Base-by-base conservation (phyloP, 805 yeast genomes). In the Starmerella bombi region DNA sequence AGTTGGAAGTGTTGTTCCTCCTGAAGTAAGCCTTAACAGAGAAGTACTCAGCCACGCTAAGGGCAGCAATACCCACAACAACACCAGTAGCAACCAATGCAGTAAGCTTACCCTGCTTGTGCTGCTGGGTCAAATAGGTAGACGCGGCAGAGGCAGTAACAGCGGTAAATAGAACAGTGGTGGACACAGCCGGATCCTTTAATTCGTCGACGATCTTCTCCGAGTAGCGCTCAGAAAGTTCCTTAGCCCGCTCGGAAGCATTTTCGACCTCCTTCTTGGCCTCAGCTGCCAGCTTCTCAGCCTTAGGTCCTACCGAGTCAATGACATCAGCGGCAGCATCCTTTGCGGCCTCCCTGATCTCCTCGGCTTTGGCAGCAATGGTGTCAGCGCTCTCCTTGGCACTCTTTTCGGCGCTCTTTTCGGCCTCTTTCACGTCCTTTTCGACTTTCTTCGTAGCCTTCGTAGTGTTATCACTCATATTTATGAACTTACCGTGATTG, bases 81-180 rank as follows among this genome's bases (percentile, higher is more conserved):
- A 53, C 57, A 17, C 54, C 55, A 20, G 42, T 41, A 8, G 54
- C 44, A 3, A 49, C 43, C 28, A 50, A 34, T 3, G 47, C 41
- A 3, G 49, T 45, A 21, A 51, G 44, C 36, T 42, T 51, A 17
- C 55, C 57, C 37, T 45, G 51, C 41, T 46, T 47, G 47, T 51
- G 53, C 51, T 53, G 57, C 42, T 53, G 54, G 31, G 52, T 43
- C 19, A 53, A 42, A 40, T 53, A 53, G 15, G 55, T 49, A 7
- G 53, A 44, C 23, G 57, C 57, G 8, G 57, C 57, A n/a, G 54
- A 42, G 32, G 55, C 50, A 12, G 55, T 50, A 29, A 51, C 47
- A 15, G 50, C 50, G 3, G 57, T 46, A 38, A 53, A 51, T 17
- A 51, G 42, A 10, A 50, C 53, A 29, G 57, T 53, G 22, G 57